Conservation (phyloP, 2,329 filamentous ascomycete species). For the Mollisiaceae sp. region DNA sequence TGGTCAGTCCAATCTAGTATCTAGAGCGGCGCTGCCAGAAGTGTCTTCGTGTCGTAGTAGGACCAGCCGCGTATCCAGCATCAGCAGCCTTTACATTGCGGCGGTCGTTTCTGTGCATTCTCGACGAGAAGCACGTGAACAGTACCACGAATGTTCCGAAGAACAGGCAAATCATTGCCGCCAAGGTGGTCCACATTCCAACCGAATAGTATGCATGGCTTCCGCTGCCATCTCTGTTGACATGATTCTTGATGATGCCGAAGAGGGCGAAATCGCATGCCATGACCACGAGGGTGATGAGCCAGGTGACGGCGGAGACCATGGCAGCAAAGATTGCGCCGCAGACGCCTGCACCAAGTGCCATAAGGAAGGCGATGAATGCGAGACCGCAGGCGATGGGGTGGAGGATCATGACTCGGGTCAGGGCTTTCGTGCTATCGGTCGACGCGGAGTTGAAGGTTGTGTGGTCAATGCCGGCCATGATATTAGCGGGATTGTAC, state of each 20-base stretch:
- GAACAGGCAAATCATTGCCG: constrained; percentile 58
- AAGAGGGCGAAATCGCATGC: constrained; percentile 64
- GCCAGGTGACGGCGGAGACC: constrained; percentile 54
- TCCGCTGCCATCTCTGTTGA: constrained; percentile 52
- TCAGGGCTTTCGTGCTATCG: constrained; percentile 55
- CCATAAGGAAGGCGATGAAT: constrained; percentile 64
- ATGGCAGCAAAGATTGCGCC: constrained; percentile 58
- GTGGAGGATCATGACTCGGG: constrained; percentile 66
- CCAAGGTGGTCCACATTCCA: constrained; percentile 65
- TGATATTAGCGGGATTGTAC: constrained; percentile 57
- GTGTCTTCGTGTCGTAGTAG: constrained; percentile 18
- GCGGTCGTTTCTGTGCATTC: constrained; percentile 29
- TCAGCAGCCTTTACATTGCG: constrained; percentile 19
- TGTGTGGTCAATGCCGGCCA: constrained; percentile 46
- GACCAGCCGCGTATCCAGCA: constrained; percentile 29
- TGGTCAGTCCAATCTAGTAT: constrained; percentile 20
- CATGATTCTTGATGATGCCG: constrained; percentile 56
- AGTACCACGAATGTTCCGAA: constrained; percentile 62
- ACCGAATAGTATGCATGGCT: constrained; percentile 55
- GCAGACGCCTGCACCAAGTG: constrained; percentile 55
- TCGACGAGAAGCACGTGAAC: constrained; percentile 62
- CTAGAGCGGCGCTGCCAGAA: constrained; percentile 31
- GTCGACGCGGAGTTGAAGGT: constrained; percentile 50
- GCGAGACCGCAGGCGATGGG: constrained; percentile 61
- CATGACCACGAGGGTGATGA: constrained; percentile 54